Evolutionary conservation across 2,329 filamentous ascomycete genomes (phyloP), one percentile per base, ranked within the genome.

Genomic region (Microdochium nivale): DNA sequence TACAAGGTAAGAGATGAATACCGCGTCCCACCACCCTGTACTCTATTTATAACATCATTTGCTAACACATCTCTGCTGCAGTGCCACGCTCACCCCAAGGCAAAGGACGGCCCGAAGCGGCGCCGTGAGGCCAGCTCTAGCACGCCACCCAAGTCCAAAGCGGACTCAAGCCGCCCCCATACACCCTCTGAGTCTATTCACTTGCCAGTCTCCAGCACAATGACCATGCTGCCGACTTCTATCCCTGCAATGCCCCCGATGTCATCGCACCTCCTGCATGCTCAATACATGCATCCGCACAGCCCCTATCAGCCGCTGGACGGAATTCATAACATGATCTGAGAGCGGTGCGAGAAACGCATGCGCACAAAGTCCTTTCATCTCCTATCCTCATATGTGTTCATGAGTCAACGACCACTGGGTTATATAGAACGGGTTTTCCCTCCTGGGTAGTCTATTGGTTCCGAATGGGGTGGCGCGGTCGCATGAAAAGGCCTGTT

Each of bases 21-120:
- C 43, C 10, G 33, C 10, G 3, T 44, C 35, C 16, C 27, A 14
- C 2, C 3, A 3, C 9, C 23, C 9, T 7, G 27, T 37, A 11
- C 11, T 33, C 46, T 11, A 25, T 37, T n/a, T 47, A 11, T n/a
- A 16, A 32, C 56, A 49, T n/a, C 30, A n/a, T 9, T 5, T 7
- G 19, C 58, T 63, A 52, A 65, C 52, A 47, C 2, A 32, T 33
- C 4, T 27, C 23, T 40, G n/a, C n/a, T n/a, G 57, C 55, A 86
- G 83, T 88, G 85, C 58, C 84, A 88, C 63, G 83, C 83, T 1
- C 84, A 87, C 58, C 79, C 81, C 16, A 88, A 88, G 66, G 77
- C 84, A 64, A 87, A 86, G 64, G 85, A 88, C 58, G 78, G 80
- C 1, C 82, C 83, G 2, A 88, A 88, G 67, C 77, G 84, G 49